Evolutionary conservation across 2,329 filamentous ascomycete species (phyloP).

Genomic region (Fusarium nygamai): DNA sequence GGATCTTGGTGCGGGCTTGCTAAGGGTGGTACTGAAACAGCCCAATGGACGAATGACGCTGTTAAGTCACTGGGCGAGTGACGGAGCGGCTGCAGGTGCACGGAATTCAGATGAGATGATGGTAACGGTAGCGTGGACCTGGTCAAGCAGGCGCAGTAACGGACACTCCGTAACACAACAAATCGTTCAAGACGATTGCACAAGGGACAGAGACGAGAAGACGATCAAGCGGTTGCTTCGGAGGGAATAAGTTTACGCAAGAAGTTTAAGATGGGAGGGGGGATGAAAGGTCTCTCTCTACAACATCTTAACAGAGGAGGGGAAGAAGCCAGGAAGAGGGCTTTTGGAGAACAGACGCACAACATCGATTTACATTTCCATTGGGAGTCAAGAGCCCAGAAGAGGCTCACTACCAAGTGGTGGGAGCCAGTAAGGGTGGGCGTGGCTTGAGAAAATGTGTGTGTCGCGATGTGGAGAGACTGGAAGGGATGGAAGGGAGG

Average conservation of each 20-base stretch:
- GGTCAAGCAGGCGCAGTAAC: conserved; percentile 37
- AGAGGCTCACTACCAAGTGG: conserved; percentile 29
- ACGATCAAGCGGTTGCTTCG: conserved; percentile 15
- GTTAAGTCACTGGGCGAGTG: conserved; percentile 38
- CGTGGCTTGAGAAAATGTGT: conserved; percentile 36
- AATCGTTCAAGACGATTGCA: conserved; percentile 35
- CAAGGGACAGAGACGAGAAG: conserved; percentile 26
- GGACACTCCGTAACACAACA: conserved; percentile 39
- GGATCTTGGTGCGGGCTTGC: conserved; percentile 43
- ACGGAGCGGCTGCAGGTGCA: conserved; percentile 43
- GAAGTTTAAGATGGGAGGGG: conserved; percentile 9
- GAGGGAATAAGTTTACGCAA: conserved; percentile 20
- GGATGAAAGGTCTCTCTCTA: conserved; percentile 14
- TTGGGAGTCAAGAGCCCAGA: conserved; percentile 27
- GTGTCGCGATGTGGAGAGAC: conserved; percentile 41
- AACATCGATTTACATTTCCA: conserved; percentile 38
- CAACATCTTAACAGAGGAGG: conserved; percentile 21
- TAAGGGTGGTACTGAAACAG: conserved; percentile 47
- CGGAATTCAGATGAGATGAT: conserved; percentile 41
- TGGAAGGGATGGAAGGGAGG: conserved; percentile 41
- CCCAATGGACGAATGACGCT: conserved; percentile 44
- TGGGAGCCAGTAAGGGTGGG: conserved; percentile 35
- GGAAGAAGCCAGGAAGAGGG: conserved; percentile 29
- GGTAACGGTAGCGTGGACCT: conserved; percentile 40
- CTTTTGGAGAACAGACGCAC: conserved; percentile 39